phyloP scores from a whole-genome alignment of 108 stramenopile species.

The Fistulifera solaris region DNA sequence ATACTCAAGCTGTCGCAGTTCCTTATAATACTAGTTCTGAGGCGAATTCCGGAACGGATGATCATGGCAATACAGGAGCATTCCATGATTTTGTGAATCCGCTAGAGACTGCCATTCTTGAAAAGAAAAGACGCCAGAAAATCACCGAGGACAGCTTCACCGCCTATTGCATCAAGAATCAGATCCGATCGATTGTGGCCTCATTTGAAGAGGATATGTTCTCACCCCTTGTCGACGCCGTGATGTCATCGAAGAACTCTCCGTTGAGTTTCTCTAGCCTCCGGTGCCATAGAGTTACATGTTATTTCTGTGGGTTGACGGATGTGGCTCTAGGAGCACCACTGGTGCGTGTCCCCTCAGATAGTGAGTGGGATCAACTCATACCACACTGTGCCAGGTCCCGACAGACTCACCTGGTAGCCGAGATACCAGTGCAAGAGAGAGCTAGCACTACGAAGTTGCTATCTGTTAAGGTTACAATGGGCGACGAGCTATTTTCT shows the following conservation, averaged over 20 bases:
- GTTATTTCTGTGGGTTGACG: conserved; percentile 69
- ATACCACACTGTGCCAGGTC: conserved; percentile 39
- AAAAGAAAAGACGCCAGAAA: conserved; percentile 53
- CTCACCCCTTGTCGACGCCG: conserved; percentile 49
- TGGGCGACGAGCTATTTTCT: conserved; percentile 64
- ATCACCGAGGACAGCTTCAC: conserved; percentile 60
- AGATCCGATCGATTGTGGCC: conserved; percentile 54
- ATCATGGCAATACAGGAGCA: background rate
- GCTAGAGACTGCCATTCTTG: conserved; percentile 25
- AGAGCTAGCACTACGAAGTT: conserved; percentile 1
- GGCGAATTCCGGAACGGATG: background rate
- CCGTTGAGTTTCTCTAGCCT: conserved; percentile 40
- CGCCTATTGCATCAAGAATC: conserved; percentile 54
- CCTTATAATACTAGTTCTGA: conserved; percentile 2
- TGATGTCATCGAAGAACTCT: conserved; percentile 34
- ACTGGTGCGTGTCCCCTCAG: conserved; percentile 64
- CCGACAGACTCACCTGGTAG: conserved; percentile 45
- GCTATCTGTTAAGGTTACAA: conserved; percentile 42
- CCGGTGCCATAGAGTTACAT: conserved; percentile 41
- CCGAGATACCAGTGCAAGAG: conserved; percentile 23
- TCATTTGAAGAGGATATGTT: conserved; percentile 71
- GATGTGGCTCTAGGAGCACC: conserved; percentile 67
- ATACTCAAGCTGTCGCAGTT: background rate
- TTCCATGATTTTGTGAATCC: conserved; percentile 10
- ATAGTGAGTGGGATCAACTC: conserved; percentile 67